Conservation (phyloP, 2,329 filamentous ascomycete species). For the Periconia macrospinosa region DNA sequence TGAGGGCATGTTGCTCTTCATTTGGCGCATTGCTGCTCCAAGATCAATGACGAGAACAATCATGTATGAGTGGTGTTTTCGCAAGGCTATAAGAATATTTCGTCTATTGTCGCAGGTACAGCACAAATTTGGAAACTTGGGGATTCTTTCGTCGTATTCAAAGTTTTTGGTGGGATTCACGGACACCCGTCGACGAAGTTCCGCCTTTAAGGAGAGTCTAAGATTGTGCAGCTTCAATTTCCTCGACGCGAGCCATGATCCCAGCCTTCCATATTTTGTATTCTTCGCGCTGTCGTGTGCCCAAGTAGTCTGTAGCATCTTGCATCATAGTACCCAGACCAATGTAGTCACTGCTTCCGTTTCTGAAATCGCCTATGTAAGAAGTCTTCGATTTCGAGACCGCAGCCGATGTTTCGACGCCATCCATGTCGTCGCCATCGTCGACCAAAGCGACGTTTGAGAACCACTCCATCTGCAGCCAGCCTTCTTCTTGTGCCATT, state of each 20-base stretch:
- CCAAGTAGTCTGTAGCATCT: constrained; percentile 71
- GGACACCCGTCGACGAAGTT: too few species aligned
- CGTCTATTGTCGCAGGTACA: background rate
- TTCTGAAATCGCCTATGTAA: constrained; percentile 45
- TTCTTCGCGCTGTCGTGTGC: constrained; percentile 62
- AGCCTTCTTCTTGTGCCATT: constrained; percentile 40
- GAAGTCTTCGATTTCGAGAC: constrained; percentile 28
- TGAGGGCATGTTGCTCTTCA: too few species aligned
- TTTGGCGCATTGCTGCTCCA: too few species aligned
- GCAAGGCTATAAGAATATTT: background rate
- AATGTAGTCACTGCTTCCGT: constrained; percentile 48
- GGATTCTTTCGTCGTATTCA: too few species aligned
- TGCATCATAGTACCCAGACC: constrained; percentile 72
- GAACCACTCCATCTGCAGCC: constrained; percentile 58
- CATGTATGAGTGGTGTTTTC: background rate
- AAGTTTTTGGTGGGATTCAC: too few species aligned
- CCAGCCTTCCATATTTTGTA: constrained; percentile 66
- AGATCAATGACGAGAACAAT: background rate
- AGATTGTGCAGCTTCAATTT: constrained; percentile 43
- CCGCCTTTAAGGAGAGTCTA: background rate
- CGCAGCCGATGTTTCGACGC: constrained; percentile 25
- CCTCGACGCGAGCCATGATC: constrained; percentile 60
- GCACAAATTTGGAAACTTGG: too few species aligned
- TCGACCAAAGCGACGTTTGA: constrained; percentile 53
- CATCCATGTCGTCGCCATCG: constrained; percentile 30